Base-by-base conservation (phyloP, 2,329 filamentous ascomycete genomes). In the Lachnellula occidentalis region DNA sequence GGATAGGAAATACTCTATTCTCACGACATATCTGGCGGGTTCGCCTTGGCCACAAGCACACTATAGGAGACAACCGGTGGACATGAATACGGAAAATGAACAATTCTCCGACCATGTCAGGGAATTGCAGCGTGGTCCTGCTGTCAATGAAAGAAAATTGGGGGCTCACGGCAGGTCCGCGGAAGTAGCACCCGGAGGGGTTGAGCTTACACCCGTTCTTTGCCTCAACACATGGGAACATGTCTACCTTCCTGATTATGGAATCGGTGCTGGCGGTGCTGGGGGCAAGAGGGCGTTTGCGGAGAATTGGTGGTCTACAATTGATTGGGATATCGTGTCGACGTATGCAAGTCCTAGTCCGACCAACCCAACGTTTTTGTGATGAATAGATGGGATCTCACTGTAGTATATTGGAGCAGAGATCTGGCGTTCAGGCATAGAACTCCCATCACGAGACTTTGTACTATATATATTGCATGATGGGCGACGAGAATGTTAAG, bases 151-250 rank as follows among this genome's bases (percentile, higher is more conserved):
- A 65, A 74, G 69, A 31, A 57, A 55, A 6, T 64, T 66, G 57
- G 71, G 71, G 58, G 59, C 66, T 11, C 61, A 66, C 57, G 65
- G 65, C 27, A 57, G 61, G 34, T 57, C 36, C 14, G 36, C 9
- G 9, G 22, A 21, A 47, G 60, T 34, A 65, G 60, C 43, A 62
- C 84, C 87, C 1, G 87, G 87, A 39, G 86, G 85, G 55, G 79
- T 83, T 60, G 79, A 87, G 48, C 72, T 92, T 34, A 77, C 83
- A 54, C 92, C 92, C 12, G 77, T 97, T 57, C 76, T 99, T 64
- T 96, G 92, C 70, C 80, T 97, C 56, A 97, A 91, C 74, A 96
- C 91, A 5, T 99, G 94, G 94, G 87, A 97, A 76, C 94, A 97
- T 73, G 86, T 87, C 8, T 99, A 88, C 83, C 74, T 97, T 70